These are phyloP conservation scores for Helicostylum pulchrum DNA, from an alignment of 192 early-diverging fungal species.

Conservation along the genomic window DNA sequence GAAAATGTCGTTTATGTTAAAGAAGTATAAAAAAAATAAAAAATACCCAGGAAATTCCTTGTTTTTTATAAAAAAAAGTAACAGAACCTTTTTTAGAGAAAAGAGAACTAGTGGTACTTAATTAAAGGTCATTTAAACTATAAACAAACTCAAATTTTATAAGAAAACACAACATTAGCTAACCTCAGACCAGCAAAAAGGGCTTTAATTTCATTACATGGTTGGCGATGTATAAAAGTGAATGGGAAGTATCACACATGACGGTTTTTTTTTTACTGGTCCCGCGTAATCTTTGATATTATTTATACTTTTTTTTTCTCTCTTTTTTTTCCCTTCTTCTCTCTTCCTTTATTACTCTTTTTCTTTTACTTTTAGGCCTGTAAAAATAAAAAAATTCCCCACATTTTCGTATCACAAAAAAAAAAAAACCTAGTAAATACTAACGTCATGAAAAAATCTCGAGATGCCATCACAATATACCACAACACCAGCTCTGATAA, in stretches of 20 bases:
- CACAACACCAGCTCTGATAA: not conserved
- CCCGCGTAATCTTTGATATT: constrained; percentile 1
- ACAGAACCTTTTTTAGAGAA: not conserved
- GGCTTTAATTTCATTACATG: constrained; percentile 3
- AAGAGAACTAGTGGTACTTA: not conserved
- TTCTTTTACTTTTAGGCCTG: not conserved
- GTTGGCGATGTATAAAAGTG: not conserved
- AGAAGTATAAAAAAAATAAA: not conserved
- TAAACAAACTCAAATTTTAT: not conserved
- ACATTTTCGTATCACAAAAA: not conserved
- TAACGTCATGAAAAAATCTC: not conserved
- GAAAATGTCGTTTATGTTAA: not conserved
- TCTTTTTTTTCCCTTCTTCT: not conserved
- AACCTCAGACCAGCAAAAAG: constrained; percentile 17
- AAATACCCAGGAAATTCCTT: not conserved
- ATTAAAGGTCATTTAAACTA: too few species aligned
- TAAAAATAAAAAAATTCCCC: not conserved
- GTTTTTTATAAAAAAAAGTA: constrained; percentile 1
- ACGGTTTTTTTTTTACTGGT: constrained; percentile 3
- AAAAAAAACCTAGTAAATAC: not conserved
- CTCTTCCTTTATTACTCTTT: not conserved
- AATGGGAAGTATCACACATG: constrained; percentile 2
- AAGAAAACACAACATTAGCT: constrained; percentile 1
- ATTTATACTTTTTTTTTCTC: not conserved
- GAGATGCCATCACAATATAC: not conserved